Evolutionary conservation across 495 filamentous ascomycete species (phyloP), one percentile per base, ranked within the genome.

Genomic region (Penicillium dipodomyicola): DNA sequence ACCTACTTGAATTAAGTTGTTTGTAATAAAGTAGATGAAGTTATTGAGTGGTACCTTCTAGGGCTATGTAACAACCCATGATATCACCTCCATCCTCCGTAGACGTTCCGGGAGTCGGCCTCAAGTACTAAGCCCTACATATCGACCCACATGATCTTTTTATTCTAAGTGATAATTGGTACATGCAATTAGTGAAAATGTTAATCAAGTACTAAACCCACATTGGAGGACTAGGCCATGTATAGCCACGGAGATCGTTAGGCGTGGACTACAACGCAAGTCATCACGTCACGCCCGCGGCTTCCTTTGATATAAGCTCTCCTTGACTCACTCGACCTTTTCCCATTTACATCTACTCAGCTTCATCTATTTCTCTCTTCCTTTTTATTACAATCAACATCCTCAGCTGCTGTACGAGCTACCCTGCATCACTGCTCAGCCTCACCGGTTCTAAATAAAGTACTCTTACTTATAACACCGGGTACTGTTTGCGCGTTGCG

Each of bases 211-310:
- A 17, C 15, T 39, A 39, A 39, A 8, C 29, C 27, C 39, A 49
- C 30, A 22, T 35, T 37, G 19, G 47, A 49, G 19, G 27, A 19
- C 14, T 23, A 17, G 19, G 9, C 44, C n/a, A 20, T 12, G n/a
- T 30, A 5, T 30, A 32, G 15, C 33, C 33, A 40, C 25, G 49
- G 14, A 22, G 39, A n/a, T 41, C 45, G 17, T 25, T 25, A 25
- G 25, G 8, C 10, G n/a, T 32, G 39, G 19, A 14, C 58, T 50
- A 61, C 66, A 62, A 62, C 64, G 70, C 64, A 70, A 72, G 68
- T 70, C 66, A 58, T 72, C 67, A 73, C 69, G 72, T 75, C 72
- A 75, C 64, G 35, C 17, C 48, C 48, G 55, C 40, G 4, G 40
- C 30, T 52, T 42, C 47, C 47, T 52, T 19, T 52, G 14, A 23